Base-by-base conservation (phyloP, 1,139 yeast species). In the Kodamaea alishanica region DNA sequence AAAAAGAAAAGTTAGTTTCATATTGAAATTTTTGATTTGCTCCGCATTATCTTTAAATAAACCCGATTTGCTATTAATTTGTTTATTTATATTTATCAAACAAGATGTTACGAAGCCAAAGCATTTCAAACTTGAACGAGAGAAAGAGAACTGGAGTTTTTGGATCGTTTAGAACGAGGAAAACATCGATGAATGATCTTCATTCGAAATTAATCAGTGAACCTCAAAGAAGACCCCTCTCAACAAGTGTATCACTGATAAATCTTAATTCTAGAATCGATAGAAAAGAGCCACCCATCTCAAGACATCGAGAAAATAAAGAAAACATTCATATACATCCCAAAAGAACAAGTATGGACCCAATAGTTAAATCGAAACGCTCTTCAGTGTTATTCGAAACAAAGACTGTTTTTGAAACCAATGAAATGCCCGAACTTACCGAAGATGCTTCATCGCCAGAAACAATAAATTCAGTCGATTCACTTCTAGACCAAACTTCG, bases 51-150 rank as follows among this genome's bases (percentile, higher is more conserved):
- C 20, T 15, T 15, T 15, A 15, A 15, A 15, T 15, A 15, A 15
- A 15, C 20, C 20, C 20, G 20, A 15, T 15, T 15, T 15, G 20
- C 20, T 15, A 15, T 15, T 15, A 15, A 15, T 15, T 15, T 15
- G 20, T 15, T 8, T 22, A 7, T 30, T 24, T 6, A 24, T n/a
- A 22, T 28, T 11, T 20, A 15, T 15, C 24, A 12, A 26, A 26
- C 38, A 40, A 23, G 28, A 61, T 63, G 68, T 50, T 63, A 33
- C 57, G 65, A 37, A 60, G 66, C 39, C 67, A 61, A 37, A 61
- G 65, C 38, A 59, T 60, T 22, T 49, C 58, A 31, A 58, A 61
- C 41, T 46, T 63, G 11, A 45, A 48, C 35, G 67, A 59, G 12
- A 50, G 49, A 31, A 58, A 52, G 41, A 39, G 54, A 10, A 49